Evolutionary conservation across 2,329 filamentous ascomycete genomes (phyloP).

Genomic region (Coniochaeta sp.): DNA sequence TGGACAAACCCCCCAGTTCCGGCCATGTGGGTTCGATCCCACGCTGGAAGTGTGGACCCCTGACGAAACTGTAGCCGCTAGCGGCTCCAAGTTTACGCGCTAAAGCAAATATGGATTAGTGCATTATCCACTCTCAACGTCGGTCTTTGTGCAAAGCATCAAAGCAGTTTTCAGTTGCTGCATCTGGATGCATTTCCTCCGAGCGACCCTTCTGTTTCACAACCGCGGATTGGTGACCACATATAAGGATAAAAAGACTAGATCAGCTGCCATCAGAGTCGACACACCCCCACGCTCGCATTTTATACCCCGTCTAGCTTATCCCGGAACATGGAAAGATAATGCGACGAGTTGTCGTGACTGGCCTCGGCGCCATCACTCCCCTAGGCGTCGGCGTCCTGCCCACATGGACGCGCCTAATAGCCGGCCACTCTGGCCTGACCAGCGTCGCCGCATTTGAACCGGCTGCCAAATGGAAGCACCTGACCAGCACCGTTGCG

Average conservation of each 20-base stretch:
- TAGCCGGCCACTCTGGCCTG: slow-evolving; percentile 76
- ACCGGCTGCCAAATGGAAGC: slow-evolving; percentile 52
- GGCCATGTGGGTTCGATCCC: neutral
- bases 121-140: neutral
- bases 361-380: slow-evolving; percentile 73
- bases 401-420: slow-evolving; percentile 71
- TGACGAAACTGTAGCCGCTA: neutral
- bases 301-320: neutral
- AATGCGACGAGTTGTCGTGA: slow-evolving; percentile 74
- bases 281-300: neutral
- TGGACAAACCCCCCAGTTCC: neutral
- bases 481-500: slow-evolving; percentile 77
- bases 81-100: neutral
- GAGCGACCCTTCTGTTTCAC: neutral
- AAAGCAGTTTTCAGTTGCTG: neutral
- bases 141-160: neutral
- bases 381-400: slow-evolving; percentile 75
- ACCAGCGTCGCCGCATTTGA: slow-evolving; percentile 59
- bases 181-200: neutral
- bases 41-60: neutral
- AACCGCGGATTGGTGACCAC: neutral
- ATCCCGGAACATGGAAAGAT: slow-evolving; percentile 28
- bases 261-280: neutral
- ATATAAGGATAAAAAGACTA: neutral
- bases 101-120: neutral